Base-by-base conservation (phyloP, 768 basidiomycete species). In the Agrocybe pediades region DNA sequence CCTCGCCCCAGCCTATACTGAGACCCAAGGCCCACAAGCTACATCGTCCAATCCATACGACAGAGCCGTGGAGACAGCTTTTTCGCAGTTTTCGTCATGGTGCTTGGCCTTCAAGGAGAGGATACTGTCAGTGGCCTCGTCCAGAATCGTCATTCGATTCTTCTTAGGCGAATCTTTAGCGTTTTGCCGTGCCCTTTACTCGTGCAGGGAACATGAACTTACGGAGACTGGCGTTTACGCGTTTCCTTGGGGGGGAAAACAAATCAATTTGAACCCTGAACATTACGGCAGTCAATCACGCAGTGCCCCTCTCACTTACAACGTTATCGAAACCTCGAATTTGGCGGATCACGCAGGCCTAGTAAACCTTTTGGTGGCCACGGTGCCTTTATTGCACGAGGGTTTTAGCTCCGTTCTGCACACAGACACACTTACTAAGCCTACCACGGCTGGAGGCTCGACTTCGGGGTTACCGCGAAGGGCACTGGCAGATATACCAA, bases 321-420 rank as follows among this genome's bases (percentile, higher is more conserved):
- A 75, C 53, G 68, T 78, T 49, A 76, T 83, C 29, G 79, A 83
- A 27, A 76, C 80, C 0, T 81, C 80, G 17, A 81, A 82, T 53
- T 65, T 83, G 23, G 56, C 65, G 1, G 80, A 83, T 58, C 77
- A 78, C 57, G 24, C 76, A n/a, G 81, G 79, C 0, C 61, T 80
- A 9, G 54, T 82, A 17, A 83, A 82, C 48, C 49, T 81, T 39
- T 60, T 83, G 3, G 46, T 72, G 26, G 65, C 66, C 3, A 59
- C 73, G 0, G 51, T 69, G 1, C 79, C 79, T 1, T 59, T 83
- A 6, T 65, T 81, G 6, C 65, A 65, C 16, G 46, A 49, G 9
- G 54, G 57, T 13, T 61, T 69, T 2, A 65, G 64, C 16, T 62
- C 73, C 4, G 65, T 72, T 1, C 57, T 83, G 5, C 71, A 77